Conservation (phyloP, 371 early-diverging fungal species). For the Apophysomyces sp. region DNA sequence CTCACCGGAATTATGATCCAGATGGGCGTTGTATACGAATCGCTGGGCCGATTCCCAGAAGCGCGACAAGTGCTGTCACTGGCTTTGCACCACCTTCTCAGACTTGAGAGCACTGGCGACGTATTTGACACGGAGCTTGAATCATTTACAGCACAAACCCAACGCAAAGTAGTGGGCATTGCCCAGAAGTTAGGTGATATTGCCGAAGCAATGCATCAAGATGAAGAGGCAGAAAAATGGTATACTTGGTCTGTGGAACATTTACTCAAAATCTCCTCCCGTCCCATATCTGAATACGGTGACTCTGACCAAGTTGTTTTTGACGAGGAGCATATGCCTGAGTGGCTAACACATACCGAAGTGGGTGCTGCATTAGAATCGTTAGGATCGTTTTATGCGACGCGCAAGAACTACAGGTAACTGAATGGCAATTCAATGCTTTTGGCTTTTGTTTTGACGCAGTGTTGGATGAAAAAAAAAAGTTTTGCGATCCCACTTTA, state of each 20-base stretch:
- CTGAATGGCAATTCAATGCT: not conserved
- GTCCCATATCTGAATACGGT: slow-evolving; percentile 29
- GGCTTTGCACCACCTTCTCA: slow-evolving; percentile 43
- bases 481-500: slow-evolving; percentile 64
- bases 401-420: slow-evolving; percentile 51
- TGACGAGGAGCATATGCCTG: slow-evolving; percentile 58
- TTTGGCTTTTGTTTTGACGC: not conserved
- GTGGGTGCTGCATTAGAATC: slow-evolving; percentile 61
- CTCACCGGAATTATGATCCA: slow-evolving; percentile 69
- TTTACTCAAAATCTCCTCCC: slow-evolving; percentile 31
- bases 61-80: slow-evolving; percentile 51
- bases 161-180: slow-evolving; percentile 53
- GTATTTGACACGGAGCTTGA: slow-evolving; percentile 14
- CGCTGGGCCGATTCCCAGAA: slow-evolving; percentile 48
- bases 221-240: slow-evolving; percentile 61
- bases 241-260: slow-evolving; percentile 67
- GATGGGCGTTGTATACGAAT: slow-evolving; percentile 50
- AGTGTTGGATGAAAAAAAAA: no score
- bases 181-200: slow-evolving; percentile 66
- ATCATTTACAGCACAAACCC: slow-evolving; percentile 17
- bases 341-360: slow-evolving; percentile 60
- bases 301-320: slow-evolving; percentile 37
- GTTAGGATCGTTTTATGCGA: slow-evolving; percentile 57
- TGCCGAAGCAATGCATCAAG: slow-evolving; percentile 34
- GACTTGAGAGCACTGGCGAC: slow-evolving; percentile 15